Conservation (phyloP, 1,284 basidiomycete species). For the Fomitiporia mediterranea region DNA sequence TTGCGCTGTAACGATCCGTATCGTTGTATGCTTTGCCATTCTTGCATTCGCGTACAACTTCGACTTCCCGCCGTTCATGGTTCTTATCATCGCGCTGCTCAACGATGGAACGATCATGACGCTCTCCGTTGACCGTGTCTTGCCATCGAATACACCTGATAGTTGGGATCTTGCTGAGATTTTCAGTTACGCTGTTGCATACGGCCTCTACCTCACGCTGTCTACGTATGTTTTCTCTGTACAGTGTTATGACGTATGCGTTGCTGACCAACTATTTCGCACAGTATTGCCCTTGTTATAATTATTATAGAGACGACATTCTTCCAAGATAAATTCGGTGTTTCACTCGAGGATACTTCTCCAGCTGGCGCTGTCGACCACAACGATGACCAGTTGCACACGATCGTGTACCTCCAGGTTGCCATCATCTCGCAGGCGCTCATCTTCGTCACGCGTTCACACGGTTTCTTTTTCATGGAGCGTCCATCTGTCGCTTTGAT, state of each 20-base stretch:
- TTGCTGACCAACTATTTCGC: slow-evolving; percentile 25
- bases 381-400: slow-evolving; percentile 78
- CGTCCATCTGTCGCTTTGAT: slow-evolving; percentile 88
- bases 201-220: slow-evolving; percentile 87
- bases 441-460: slow-evolving; percentile 95
- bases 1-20: slow-evolving; percentile 95
- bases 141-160: slow-evolving; percentile 89
- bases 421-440: slow-evolving; percentile 98
- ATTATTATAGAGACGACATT: slow-evolving; percentile 86
- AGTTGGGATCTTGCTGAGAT: slow-evolving; percentile 97
- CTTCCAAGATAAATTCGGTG: slow-evolving; percentile 87
- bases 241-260: background rate
- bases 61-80: slow-evolving; percentile 99
- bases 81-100: slow-evolving; percentile 93
- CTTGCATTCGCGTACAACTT: slow-evolving; percentile 95
- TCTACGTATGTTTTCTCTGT: slow-evolving; percentile 65
- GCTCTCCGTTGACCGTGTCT: slow-evolving; percentile 92
- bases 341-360: slow-evolving; percentile 43
- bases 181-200: slow-evolving; percentile 92
- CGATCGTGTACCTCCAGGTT: slow-evolving; percentile 85
- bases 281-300: slow-evolving; percentile 72
- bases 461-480: slow-evolving; percentile 98
- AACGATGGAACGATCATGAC: slow-evolving; percentile 99
- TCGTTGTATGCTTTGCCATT: slow-evolving; percentile 95
- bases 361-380: slow-evolving; percentile 44